Percentiles rank a stretch among this genome's conserved stretches.
Conservation (phyloP, 257 asterid species). For the Datura wrightii region DNA sequence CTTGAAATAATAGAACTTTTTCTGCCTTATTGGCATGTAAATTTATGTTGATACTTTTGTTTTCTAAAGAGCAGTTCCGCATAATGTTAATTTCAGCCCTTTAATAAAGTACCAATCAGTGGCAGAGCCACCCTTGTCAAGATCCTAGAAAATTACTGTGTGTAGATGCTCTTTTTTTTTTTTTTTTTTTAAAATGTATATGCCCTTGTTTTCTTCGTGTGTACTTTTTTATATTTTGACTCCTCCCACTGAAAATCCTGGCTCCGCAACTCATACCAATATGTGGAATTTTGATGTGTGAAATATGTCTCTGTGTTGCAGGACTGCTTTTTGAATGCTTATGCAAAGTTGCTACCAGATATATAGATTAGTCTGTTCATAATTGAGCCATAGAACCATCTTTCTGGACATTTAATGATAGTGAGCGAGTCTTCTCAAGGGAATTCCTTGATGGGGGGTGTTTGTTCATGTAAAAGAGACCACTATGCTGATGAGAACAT, state of each 20-base stretch:
- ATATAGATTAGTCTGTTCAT: neutral
- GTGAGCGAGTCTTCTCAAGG: neutral
- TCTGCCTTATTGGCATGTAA: neutral
- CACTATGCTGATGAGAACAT: conserved; percentile 66
- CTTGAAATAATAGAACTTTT: neutral
- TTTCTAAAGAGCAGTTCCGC: neutral
- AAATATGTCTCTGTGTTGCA: neutral
- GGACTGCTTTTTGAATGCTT: conserved; percentile 3
- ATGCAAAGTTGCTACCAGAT: neutral
- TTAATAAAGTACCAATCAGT: neutral
- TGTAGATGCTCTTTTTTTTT: neutral
- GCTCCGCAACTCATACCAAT: neutral
- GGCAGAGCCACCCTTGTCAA: neutral
- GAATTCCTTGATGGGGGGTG: conserved; percentile 75
- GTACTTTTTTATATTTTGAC: neutral
- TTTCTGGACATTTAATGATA: neutral
- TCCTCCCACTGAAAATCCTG: neutral
- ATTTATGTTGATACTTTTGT: neutral
- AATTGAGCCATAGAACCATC: neutral
- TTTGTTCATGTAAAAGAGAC: conserved; percentile 90
- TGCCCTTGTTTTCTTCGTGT: neutral
- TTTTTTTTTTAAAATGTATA: neutral
- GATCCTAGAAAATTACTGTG: neutral
- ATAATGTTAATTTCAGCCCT: neutral
- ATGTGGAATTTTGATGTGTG: conserved; percentile 1